A percentile compares a stretch with the other conserved stretches of the same genome.
Conservation (phyloP, 306 rosid species). For the Gillenia trifoliata region DNA sequence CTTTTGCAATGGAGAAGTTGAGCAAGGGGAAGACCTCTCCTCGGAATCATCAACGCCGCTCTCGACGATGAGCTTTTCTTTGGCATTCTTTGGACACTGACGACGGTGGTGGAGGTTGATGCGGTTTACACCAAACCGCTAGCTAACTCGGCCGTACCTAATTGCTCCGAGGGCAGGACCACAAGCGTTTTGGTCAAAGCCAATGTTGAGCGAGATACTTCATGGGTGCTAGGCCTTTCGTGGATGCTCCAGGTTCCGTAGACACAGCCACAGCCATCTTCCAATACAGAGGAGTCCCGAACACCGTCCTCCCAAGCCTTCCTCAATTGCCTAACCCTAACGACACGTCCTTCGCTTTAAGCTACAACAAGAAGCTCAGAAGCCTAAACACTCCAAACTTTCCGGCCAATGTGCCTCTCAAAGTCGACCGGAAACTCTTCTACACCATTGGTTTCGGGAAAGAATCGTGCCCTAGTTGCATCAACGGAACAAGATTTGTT, state of each 20-base stretch:
- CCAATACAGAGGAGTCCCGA: conserved; percentile 66
- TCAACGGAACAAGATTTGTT: conserved; percentile 68
- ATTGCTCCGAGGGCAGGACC: conserved; percentile 86
- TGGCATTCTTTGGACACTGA: conserved; percentile 65
- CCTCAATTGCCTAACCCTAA: conserved; percentile 57
- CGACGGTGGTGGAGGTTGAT: conserved; percentile 85
- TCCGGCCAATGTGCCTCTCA: conserved; percentile 78
- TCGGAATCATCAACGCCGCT: conserved; percentile 65
- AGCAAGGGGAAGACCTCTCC: conserved; percentile 62
- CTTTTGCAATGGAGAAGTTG: conserved; percentile 74
- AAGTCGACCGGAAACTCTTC: conserved; percentile 64
- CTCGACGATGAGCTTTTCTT: conserved; percentile 78
- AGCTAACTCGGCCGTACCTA: conserved; percentile 58
- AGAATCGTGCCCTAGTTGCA: conserved; percentile 56
- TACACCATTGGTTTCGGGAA: conserved; percentile 66
- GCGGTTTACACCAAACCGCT: conserved; percentile 85
- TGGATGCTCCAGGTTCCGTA: conserved; percentile 64
- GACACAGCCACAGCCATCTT: conserved; percentile 77
- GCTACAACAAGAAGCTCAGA: conserved; percentile 45
- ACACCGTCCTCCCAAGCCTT: conserved; percentile 60
- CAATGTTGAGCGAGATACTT: conserved; percentile 58
- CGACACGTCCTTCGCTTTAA: conserved; percentile 52
- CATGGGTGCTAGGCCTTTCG: conserved; percentile 60
- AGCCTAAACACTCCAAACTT: conserved; percentile 55
- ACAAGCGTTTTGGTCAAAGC: conserved; percentile 73